Conservation (phyloP, 768 basidiomycete species). For the Russula lepida region DNA sequence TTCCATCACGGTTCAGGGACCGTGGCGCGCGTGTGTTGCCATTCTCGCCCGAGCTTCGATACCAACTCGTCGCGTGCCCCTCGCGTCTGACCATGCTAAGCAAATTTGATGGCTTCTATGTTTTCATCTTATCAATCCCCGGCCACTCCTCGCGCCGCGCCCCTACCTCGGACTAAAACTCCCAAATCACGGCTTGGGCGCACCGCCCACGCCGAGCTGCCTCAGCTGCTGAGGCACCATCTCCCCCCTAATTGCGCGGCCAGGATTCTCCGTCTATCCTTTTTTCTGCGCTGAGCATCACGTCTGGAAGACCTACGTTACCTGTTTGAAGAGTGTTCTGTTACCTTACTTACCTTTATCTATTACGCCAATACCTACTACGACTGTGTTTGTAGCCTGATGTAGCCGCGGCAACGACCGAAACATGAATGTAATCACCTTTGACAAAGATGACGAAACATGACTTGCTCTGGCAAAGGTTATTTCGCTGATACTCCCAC, state of each 20-base stretch:
- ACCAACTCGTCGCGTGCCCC: constrained; percentile 9
- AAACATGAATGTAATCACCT: constrained; percentile 11
- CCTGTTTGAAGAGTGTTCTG: not conserved
- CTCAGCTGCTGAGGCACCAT: constrained; percentile 5
- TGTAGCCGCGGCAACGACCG: constrained; percentile 13
- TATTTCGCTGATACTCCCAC: constrained; percentile 15
- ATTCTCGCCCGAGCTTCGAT: constrained; percentile 13
- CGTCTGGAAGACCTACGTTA: constrained; percentile 9
- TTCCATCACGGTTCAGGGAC: constrained; percentile 11
- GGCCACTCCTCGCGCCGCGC: constrained; percentile 11
- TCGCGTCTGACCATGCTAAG: constrained; percentile 5
- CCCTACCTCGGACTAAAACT: not conserved
- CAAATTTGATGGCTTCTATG: constrained; percentile 1
- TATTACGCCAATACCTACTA: not conserved
- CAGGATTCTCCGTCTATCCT: not conserved
- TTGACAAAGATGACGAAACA: constrained; percentile 12
- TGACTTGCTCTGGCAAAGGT: not conserved
- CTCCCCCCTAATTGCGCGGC: not conserved
- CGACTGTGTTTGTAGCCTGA: constrained; percentile 3
- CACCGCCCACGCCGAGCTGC: constrained; percentile 4
- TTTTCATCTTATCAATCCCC: constrained; percentile 7
- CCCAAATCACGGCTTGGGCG: constrained; percentile 6
- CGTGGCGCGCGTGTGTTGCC: not conserved
- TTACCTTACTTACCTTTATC: constrained; percentile 17
- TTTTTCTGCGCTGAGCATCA: not conserved